Conservation (phyloP, 176 grass and related monocot genomes). For the Sorghum bicolor region DNA sequence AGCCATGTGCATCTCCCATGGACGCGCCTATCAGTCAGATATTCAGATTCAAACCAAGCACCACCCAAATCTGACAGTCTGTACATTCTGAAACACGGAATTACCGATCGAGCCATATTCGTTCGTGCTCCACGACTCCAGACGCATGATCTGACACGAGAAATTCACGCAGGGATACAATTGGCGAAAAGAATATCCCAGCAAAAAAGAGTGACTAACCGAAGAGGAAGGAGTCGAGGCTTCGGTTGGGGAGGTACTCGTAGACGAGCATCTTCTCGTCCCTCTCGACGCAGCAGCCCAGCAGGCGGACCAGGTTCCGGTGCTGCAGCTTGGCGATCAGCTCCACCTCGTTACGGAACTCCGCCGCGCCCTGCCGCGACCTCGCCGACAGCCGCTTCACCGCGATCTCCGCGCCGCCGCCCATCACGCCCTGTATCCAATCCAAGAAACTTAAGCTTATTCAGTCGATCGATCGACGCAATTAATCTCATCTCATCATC, state of each 20-base stretch:
- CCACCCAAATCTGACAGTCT: not conserved
- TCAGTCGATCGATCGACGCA: not conserved
- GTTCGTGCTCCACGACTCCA: not conserved
- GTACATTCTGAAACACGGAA: not conserved
- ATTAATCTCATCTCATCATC: not conserved
- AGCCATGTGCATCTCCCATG: constrained; percentile 31
- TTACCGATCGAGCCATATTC: not conserved
- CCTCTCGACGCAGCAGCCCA: constrained; percentile 79
- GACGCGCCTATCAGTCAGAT: not conserved
- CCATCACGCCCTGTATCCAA: constrained; percentile 53
- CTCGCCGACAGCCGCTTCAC: constrained; percentile 82
- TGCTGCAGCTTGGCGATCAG: constrained; percentile 95
- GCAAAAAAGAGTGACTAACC: not conserved
- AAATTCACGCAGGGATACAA: not conserved
- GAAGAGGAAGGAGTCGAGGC: constrained; percentile 86
- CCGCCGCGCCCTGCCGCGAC: constrained; percentile 62
- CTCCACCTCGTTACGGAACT: constrained; percentile 80
- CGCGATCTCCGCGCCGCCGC: constrained; percentile 62
- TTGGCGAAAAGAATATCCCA: not conserved
- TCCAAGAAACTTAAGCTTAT: too few species aligned
- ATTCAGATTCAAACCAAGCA: not conserved
- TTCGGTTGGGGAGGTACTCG: constrained; percentile 85
- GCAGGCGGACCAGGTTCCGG: constrained; percentile 74
- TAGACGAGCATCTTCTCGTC: constrained; percentile 94
- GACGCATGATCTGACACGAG: not conserved